Evolutionary conservation across 129 eudicot species (phyloP), one percentile per base, ranked within the genome.

Genomic region (Glebionis coronaria): DNA sequence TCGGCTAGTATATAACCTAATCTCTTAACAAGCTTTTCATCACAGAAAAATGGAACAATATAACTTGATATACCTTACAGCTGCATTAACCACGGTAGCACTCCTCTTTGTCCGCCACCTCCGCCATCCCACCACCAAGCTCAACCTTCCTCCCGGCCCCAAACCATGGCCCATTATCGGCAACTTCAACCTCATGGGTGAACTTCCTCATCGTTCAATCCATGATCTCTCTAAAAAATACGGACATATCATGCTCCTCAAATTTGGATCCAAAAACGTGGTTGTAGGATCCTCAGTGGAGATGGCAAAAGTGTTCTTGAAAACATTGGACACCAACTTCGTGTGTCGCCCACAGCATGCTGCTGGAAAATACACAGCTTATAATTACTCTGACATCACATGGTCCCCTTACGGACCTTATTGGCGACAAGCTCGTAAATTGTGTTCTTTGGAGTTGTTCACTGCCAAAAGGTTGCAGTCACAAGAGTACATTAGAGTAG

Each of bases 401-500:
- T n/a, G n/a, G n/a, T n/a, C n/a, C n/a, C n/a, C n/a, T n/a, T n/a
- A n/a, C n/a, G n/a, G n/a, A n/a, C n/a, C n/a, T n/a, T n/a, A n/a
- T n/a, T n/a, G n/a, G n/a, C n/a, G n/a, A n/a, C n/a, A n/a, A n/a
- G n/a, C n/a, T n/a, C n/a, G n/a, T n/a, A n/a, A n/a, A n/a, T n/a
- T n/a, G n/a, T n/a, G n/a, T 59, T 3, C 78, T 27, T 66, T 19
- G 63, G 89, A 84, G 73, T 53, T 84, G 6, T 84, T 84, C 25
- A 84, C 79, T 60, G 71, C 51, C 3, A 80, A 81, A 45, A 56
- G 83, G 5, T 52, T 84, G 21, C 85, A 74, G 0, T 80, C 81
- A 0, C 81, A 44, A 31, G 83, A 84, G 56, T 81, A 81, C 10
- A 81, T 84, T n/a, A n/a, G n/a, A n/a, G n/a, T n/a, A n/a, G n/a